Conservation (phyloP, 2,329 filamentous ascomycete species). For the Aspergillus proliferans region DNA sequence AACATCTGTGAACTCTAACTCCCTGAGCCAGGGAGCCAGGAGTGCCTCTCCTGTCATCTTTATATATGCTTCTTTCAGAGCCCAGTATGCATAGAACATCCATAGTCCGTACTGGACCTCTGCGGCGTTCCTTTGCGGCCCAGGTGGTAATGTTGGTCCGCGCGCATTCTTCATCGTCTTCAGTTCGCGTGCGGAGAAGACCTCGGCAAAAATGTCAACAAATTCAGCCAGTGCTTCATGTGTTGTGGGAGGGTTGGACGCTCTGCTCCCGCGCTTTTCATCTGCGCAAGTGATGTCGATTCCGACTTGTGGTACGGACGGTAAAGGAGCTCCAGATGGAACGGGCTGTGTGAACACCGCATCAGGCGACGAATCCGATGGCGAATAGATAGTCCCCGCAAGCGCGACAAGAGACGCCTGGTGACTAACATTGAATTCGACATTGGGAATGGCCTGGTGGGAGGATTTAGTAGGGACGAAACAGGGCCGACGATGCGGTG, state of each 20-base stretch:
- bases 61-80: conserved; percentile 61
- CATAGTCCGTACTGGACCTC: conserved; percentile 51
- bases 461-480: conserved; percentile 38
- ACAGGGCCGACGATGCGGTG: conserved; percentile 47
- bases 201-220: conserved; percentile 54
- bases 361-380: background rate
- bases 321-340: conserved; percentile 5
- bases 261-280: conserved; percentile 47
- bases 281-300: conserved; percentile 60
- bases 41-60: conserved; percentile 61
- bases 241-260: conserved; percentile 38
- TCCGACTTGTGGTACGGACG: conserved; percentile 42
- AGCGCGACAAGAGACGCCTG: conserved; percentile 58
- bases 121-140: conserved; percentile 18
- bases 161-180: conserved; percentile 48
- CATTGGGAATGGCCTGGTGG: conserved; percentile 15
- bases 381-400: conserved; percentile 42
- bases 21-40: conserved; percentile 54
- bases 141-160: conserved; percentile 7
- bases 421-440: conserved; percentile 62
- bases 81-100: conserved; percentile 60
- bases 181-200: conserved; percentile 53
- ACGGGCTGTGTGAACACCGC: conserved; percentile 2
- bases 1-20: conserved; percentile 57
- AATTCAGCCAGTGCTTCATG: conserved; percentile 50